These are phyloP conservation scores for Jaminaea rosea DNA, from an alignment of 1,284 basidiomycete species.

Conservation along the genomic window DNA sequence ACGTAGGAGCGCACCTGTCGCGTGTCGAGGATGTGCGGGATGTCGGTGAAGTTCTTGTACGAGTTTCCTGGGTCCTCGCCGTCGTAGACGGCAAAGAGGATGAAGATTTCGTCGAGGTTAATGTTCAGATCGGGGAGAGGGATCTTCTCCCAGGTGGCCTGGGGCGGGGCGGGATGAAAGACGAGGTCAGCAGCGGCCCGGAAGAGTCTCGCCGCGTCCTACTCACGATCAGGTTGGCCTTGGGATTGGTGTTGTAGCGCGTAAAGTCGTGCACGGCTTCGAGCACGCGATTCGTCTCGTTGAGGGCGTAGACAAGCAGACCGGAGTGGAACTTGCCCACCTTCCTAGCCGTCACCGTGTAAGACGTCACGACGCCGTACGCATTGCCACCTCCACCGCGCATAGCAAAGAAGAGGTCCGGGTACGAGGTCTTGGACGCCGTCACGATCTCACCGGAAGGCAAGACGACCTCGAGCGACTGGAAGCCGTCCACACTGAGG, in stretches of 20 bases:
- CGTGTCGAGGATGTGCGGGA: conserved; percentile 8
- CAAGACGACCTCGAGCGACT: conserved; percentile 11
- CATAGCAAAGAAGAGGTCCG: conserved; percentile 14
- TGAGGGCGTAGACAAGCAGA: conserved; percentile 1
- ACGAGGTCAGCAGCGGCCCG: too few species aligned
- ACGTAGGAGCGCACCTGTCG: neutral
- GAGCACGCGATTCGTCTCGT: neutral
- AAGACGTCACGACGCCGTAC: conserved; percentile 24
- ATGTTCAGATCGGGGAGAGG: neutral
- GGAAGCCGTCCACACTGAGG: conserved; percentile 18
- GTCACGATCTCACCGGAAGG: conserved; percentile 10
- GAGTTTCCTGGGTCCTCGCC: conserved; percentile 1
- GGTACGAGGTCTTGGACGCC: conserved; percentile 7
- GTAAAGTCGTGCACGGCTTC: neutral
- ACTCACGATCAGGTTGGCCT: conserved; percentile 10
- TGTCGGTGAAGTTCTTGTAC: conserved; percentile 6
- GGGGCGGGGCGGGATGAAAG: too few species aligned
- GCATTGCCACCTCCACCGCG: conserved; percentile 25
- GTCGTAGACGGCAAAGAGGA: conserved; percentile 10
- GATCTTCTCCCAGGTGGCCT: too few species aligned
- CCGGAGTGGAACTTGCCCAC: conserved; percentile 5
- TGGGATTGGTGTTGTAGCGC: conserved; percentile 4
- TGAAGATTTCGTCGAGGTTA: neutral
- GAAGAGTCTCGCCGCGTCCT: neutral
- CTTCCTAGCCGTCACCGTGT: conserved; percentile 6